phyloP scores from a whole-genome alignment of 805 yeast genomes.

The Candida piceae region DNA sequence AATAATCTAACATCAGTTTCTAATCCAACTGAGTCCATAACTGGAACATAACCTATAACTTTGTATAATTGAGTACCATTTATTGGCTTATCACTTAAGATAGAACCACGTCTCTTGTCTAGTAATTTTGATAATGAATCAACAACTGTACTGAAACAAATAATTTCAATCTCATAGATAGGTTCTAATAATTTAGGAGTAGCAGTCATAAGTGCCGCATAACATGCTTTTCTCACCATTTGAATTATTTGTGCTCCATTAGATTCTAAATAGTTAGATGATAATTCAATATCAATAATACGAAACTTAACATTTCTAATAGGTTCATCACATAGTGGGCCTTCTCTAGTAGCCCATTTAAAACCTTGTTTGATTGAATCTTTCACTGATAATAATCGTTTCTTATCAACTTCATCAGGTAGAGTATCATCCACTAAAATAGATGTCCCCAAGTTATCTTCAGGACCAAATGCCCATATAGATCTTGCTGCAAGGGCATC shows the following conservation, averaged over 20 bases:
- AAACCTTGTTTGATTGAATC: slow-evolving; percentile 71
- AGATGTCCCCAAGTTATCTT: slow-evolving; percentile 46
- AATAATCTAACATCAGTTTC: slow-evolving; percentile 79
- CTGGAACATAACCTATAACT: slow-evolving; percentile 68
- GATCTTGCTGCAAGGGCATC: slow-evolving; percentile 81
- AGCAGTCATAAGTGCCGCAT: slow-evolving; percentile 73
- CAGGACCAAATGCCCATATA: slow-evolving; percentile 73
- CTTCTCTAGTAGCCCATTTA: slow-evolving; percentile 76
- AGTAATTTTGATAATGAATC: slow-evolving; percentile 33
- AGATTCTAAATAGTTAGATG: slow-evolving; percentile 43
- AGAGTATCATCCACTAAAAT: slow-evolving; percentile 65
- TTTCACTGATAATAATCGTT: slow-evolving; percentile 38
- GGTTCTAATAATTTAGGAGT: slow-evolving; percentile 83
- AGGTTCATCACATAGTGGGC: slow-evolving; percentile 89
- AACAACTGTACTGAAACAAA: slow-evolving; percentile 41
- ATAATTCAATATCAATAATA: slow-evolving; percentile 54
- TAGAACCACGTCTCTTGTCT: slow-evolving; percentile 64
- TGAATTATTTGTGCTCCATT: slow-evolving; percentile 74
- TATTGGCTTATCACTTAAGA: slow-evolving; percentile 45
- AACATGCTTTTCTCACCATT: slow-evolving; percentile 77
- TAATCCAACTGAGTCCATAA: slow-evolving; percentile 84
- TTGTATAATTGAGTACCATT: slow-evolving; percentile 68
- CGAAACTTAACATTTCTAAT: slow-evolving; percentile 66
- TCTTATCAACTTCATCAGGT: slow-evolving; percentile 62
- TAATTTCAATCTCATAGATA: slow-evolving; percentile 52